Percentiles rank a stretch among this genome's conserved stretches.
Conservation (phyloP, 495 filamentous ascomycete species). For the Lophiostoma macrostomum region DNA sequence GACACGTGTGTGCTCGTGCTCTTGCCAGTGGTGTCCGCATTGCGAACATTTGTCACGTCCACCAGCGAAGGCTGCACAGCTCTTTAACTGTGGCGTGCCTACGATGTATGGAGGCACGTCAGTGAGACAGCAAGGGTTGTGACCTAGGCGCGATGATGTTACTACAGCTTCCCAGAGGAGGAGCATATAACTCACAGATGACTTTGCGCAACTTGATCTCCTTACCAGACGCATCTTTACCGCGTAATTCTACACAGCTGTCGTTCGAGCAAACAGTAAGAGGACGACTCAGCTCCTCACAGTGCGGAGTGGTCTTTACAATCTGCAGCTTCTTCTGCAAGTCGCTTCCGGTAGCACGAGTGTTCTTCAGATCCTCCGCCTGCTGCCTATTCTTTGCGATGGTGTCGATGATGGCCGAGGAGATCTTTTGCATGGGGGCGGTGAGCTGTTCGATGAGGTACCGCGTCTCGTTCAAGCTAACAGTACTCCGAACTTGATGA, state of each 20-base stretch:
- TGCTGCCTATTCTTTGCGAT: neutral
- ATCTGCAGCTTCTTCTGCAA: neutral
- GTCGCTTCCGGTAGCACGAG: neutral
- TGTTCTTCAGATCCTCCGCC: neutral
- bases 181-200: neutral
- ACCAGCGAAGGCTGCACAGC: conserved; percentile 1
- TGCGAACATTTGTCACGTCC: neutral
- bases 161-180: neutral
- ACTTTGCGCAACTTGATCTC: neutral
- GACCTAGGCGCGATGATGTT: neutral
- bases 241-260: neutral
- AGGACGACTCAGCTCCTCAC: neutral
- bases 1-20: neutral
- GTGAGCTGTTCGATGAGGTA: conserved; percentile 40
- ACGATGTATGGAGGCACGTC: neutral
- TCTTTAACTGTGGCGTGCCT: neutral
- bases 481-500: conserved; percentile 41
- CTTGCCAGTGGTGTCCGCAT: conserved; percentile 1
- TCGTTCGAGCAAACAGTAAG: conserved; percentile 2
- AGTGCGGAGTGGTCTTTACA: neutral
- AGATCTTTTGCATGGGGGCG: conserved; percentile 42
- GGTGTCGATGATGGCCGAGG: conserved; percentile 35
- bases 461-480: conserved; percentile 43
- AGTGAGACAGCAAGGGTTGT: conserved; percentile 1
- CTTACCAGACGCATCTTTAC: neutral